Conservation (phyloP, 495 filamentous ascomycete genomes). For the Pyrenula massariospora region DNA sequence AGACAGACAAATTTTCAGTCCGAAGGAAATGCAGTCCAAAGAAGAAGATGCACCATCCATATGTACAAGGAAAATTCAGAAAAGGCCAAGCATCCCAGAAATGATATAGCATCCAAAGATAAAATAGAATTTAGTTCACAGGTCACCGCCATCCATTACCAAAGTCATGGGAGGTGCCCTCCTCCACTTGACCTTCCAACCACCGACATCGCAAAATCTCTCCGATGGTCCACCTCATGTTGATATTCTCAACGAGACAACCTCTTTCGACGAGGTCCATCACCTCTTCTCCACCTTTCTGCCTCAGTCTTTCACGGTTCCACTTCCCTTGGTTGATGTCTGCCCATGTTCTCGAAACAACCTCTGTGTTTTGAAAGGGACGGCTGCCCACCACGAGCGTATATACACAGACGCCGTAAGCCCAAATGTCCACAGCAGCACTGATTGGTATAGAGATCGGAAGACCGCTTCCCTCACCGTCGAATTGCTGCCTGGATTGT, state of each 20-base stretch:
- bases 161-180: neutral
- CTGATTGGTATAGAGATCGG: slow-evolving; percentile 21
- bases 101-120: neutral
- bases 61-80: neutral
- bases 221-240: slow-evolving; percentile 40
- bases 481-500: neutral
- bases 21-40: neutral
- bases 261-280: slow-evolving; percentile 35
- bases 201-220: slow-evolving; percentile 43
- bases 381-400: slow-evolving; percentile 52
- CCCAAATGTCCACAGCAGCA: slow-evolving; percentile 59
- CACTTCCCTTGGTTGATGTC: slow-evolving; percentile 54
- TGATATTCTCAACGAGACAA: slow-evolving; percentile 39
- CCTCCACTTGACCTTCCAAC: slow-evolving; percentile 25
- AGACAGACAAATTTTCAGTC: neutral
- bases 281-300: slow-evolving; percentile 26
- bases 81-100: neutral
- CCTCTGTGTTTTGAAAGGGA: slow-evolving; percentile 44
- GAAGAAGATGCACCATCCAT: neutral
- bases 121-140: neutral
- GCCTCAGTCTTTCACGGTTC: slow-evolving; percentile 37
- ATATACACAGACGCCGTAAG: slow-evolving; percentile 57
- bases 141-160: neutral
- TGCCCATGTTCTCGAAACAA: slow-evolving; percentile 45
- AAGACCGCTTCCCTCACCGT: slow-evolving; percentile 11